Base-by-base conservation (phyloP, 2,329 filamentous ascomycete genomes). In the Orbilia ellipsospora region DNA sequence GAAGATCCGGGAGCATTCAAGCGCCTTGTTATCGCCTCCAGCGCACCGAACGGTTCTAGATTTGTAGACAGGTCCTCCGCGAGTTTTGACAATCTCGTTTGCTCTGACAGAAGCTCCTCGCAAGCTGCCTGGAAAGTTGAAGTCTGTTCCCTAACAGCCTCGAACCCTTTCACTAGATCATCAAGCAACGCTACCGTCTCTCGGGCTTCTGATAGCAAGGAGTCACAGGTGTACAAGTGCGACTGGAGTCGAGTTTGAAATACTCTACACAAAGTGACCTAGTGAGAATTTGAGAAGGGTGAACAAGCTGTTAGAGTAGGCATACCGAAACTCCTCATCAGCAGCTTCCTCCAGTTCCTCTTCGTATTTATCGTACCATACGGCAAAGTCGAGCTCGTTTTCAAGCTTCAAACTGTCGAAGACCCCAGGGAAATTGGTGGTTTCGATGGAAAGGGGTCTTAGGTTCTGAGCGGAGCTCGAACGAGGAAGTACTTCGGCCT, bases 101-200 rank as follows among this genome's bases (percentile, higher is more conserved):
- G 93, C 79, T 97, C 94, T 0, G 88, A 85, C 31, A 98, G 84
- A 1, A 99, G 86, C 68, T 92, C 91, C 81, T 97, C 93, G 83
- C 95, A 99, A 82, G 96, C 93, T 55, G 90, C 89, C 81, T 94
- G 92, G 84, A 99, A 98, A 13, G 91, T 90, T n/a, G 91, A 92
- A 0, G 95, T 99, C 83, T 98, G 94, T 8, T 88, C 85, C 80
- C 97, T 93, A 57, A 99, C 94, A 0, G 90, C 86, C 78, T 90
- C 90, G 84, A 99, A 99, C 4, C 94, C 94, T 79, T 90, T 88
- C 13, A 94, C 94, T 15, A 99, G 86, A 0, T 88, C 89, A 15
- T 91, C 90, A 28, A 99, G 86, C 16, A 96, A 85, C 51, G 89
- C 86, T 45, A 99, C 85, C 0, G 93, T 91, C 16, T 87, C 87